These are phyloP conservation scores for Yamadazyma diddensiae DNA, from an alignment of 1,139 yeast species.

Conservation along the genomic window DNA sequence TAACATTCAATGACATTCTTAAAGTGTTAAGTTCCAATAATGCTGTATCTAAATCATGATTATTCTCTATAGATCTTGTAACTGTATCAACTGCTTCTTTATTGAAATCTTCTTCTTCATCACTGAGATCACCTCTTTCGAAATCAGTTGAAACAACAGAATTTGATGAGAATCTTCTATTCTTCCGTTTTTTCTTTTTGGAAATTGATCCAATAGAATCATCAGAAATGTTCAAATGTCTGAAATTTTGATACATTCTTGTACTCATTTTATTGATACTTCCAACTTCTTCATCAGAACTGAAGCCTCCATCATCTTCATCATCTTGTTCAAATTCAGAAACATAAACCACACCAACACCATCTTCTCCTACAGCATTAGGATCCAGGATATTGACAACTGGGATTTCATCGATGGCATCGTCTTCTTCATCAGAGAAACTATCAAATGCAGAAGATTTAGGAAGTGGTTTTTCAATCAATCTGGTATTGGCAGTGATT, in stretches of 20 bases:
- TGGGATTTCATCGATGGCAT: constrained; percentile 14
- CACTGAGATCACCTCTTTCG: constrained; percentile 33
- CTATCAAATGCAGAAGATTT: constrained; percentile 25
- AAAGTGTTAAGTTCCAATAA: constrained; percentile 86
- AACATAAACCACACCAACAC: constrained; percentile 57
- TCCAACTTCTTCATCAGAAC: constrained; percentile 33
- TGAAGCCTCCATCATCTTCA: constrained; percentile 37
- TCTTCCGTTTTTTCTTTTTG: constrained; percentile 31
- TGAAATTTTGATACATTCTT: constrained; percentile 54
- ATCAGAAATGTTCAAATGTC: constrained; percentile 70
- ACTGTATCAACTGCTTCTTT: constrained; percentile 93
- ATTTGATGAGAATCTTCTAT: constrained; percentile 36
- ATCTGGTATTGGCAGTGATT: constrained; percentile 49
- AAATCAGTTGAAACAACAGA: constrained; percentile 41
- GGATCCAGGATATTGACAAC: constrained; percentile 20
- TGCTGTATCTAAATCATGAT: constrained; percentile 92
- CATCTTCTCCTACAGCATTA: constrained; percentile 55
- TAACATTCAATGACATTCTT: constrained; percentile 95
- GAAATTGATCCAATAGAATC: constrained; percentile 68
- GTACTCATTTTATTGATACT: constrained; percentile 23
- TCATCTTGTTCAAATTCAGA: constrained; percentile 45
- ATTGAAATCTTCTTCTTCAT: constrained; percentile 62
- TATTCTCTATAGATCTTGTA: constrained; percentile 84
- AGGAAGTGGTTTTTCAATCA: constrained; percentile 47
- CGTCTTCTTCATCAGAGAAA: constrained; percentile 27